Percentiles rank a stretch among this genome's conserved stretches.
Evolutionary conservation across 78 protist genomes (phyloP).

Genomic region (Bigelowiella natans): DNA sequence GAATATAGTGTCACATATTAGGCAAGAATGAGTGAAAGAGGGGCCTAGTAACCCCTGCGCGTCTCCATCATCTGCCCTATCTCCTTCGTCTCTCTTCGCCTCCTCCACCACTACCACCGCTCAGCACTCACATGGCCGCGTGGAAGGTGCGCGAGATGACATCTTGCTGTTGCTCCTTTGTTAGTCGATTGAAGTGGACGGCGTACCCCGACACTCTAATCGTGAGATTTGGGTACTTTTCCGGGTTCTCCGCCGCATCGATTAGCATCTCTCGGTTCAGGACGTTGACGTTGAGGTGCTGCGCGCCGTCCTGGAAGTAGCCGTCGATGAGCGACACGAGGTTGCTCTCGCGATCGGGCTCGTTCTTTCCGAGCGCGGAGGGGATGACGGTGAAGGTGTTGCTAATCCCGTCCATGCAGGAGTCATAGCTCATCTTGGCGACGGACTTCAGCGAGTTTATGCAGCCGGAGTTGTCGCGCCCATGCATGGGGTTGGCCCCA

Average conservation of each 20-base stretch:
- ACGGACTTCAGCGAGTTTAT: conserved; percentile 23
- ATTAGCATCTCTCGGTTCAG: background rate
- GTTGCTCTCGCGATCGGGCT: background rate
- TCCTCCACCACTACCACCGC: too few species aligned
- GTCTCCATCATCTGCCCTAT: too few species aligned
- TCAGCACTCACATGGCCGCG: background rate
- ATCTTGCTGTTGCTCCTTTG: conserved; percentile 10
- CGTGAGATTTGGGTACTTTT: conserved; percentile 29
- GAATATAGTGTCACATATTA: too few species aligned
- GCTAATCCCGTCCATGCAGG: conserved; percentile 16
- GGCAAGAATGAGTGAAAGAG: too few species aligned
- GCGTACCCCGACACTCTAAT: conserved; percentile 37
- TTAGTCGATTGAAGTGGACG: conserved; percentile 14
- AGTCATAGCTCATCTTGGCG: conserved; percentile 26
- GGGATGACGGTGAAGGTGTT: conserved; percentile 3
- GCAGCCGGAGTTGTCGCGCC: conserved; percentile 13
- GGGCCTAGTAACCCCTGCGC: too few species aligned
- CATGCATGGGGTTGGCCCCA: conserved; percentile 13
- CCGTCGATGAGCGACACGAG: conserved; percentile 11
- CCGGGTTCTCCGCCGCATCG: conserved; percentile 25
- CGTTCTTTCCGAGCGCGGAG: conserved; percentile 7
- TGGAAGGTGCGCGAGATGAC: conserved; percentile 29
- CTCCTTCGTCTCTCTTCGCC: too few species aligned
- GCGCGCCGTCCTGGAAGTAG: conserved; percentile 7
- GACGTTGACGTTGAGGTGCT: conserved; percentile 28